These are phyloP conservation scores for Yamadazyma pseudoaaseri DNA, from an alignment of 1,139 yeast species.

Conservation along the genomic window DNA sequence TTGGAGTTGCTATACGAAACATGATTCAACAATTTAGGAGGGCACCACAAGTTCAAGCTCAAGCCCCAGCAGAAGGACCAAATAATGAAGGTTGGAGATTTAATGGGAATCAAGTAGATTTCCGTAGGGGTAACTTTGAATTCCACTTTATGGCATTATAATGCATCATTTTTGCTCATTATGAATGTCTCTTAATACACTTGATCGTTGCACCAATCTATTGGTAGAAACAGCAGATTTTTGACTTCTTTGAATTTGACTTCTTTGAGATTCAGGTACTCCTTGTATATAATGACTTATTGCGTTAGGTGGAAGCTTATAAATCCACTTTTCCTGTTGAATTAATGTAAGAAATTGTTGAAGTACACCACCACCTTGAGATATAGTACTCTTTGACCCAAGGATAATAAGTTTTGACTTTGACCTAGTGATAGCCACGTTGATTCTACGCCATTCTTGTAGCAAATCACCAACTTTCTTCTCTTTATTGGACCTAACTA, in stretches of 20 bases:
- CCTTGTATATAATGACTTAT: constrained; percentile 15
- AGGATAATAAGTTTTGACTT: constrained; percentile 76
- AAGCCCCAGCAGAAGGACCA: constrained; percentile 1
- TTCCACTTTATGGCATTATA: constrained; percentile 40
- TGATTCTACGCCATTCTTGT: constrained; percentile 87
- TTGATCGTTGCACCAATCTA: background rate
- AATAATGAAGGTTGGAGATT: constrained; percentile 14
- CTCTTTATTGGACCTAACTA: constrained; percentile 78
- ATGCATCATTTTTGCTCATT: background rate
- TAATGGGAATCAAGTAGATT: constrained; percentile 18
- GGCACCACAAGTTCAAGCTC: constrained; percentile 4
- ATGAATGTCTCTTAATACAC: background rate
- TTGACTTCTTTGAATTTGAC: background rate
- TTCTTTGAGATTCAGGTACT: constrained; percentile 10
- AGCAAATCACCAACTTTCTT: constrained; percentile 72
- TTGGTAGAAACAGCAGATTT: background rate
- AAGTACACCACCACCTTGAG: constrained; percentile 46
- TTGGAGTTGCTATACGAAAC: constrained; percentile 30
- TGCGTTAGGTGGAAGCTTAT: constrained; percentile 49
- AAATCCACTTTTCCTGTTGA: constrained; percentile 63
- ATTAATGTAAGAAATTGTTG: constrained; percentile 63
- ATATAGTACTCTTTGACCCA: constrained; percentile 72
- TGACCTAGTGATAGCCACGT: constrained; percentile 93
- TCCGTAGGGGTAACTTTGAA: constrained; percentile 34
- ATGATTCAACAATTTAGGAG: constrained; percentile 23